A percentile compares a stretch with the other conserved stretches of the same genome.
Evolutionary conservation across 306 rosid genomes (phyloP).

Genomic region (Cicer yamashitae): DNA sequence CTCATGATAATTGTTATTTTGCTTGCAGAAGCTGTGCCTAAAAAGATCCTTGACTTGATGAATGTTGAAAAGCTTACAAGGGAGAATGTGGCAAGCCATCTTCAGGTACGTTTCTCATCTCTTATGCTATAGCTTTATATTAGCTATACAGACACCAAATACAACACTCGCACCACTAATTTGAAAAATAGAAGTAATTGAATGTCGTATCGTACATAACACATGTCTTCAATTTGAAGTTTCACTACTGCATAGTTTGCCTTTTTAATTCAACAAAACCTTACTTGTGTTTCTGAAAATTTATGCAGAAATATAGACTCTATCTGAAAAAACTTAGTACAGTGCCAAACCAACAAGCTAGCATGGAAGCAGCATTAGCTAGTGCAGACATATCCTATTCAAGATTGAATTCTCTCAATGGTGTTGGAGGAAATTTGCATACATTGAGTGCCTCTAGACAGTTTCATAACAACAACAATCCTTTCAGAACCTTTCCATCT

Average conservation of each 20-base stretch:
- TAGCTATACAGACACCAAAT: neutral
- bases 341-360: slow-evolving; percentile 75
- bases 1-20: slow-evolving; percentile 30
- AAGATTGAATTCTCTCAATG: slow-evolving; percentile 44
- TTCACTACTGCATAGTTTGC: neutral
- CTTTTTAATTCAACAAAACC: slow-evolving; percentile 35
- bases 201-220: neutral
- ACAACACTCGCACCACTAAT: neutral
- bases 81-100: slow-evolving; percentile 98
- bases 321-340: slow-evolving; percentile 74
- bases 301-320: slow-evolving; percentile 86
- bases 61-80: slow-evolving; percentile 90
- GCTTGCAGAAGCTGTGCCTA: slow-evolving; percentile 88
- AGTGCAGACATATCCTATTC: slow-evolving; percentile 68
- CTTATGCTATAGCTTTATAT: slow-evolving; percentile 10
- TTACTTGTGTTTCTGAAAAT: slow-evolving; percentile 18
- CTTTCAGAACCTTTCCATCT: slow-evolving; percentile 61
- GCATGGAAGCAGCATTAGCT: slow-evolving; percentile 71
- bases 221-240: no score
- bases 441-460: slow-evolving; percentile 60
- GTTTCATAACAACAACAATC: slow-evolving; percentile 52
- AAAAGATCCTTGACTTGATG: slow-evolving; percentile 91
- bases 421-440: slow-evolving; percentile 58
- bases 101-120: slow-evolving; percentile 65
- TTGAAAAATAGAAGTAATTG: no score